Evolutionary conservation across 2,329 filamentous ascomycete species (phyloP).

Genomic region (Paecilomyces formosus): DNA sequence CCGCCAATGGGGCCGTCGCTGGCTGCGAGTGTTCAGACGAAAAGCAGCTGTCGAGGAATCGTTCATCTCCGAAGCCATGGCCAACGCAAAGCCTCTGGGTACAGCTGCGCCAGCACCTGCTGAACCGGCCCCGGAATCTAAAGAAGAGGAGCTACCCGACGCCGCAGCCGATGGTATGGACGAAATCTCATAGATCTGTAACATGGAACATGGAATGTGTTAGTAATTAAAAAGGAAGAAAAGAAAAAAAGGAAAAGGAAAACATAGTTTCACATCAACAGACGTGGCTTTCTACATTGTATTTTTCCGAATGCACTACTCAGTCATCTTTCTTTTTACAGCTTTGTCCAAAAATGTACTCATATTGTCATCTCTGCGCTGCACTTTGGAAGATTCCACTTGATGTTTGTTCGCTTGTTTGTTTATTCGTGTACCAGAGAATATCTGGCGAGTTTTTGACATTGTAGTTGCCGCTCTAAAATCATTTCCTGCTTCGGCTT

Average conservation of each 20-base stretch:
- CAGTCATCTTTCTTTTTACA: neutral
- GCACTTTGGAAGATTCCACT: neutral
- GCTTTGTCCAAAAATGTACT: neutral
- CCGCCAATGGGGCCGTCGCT: slow-evolving; percentile 73
- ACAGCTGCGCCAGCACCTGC: slow-evolving; percentile 21
- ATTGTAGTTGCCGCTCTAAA: too few species aligned
- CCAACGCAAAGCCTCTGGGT: slow-evolving; percentile 38
- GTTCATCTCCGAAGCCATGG: slow-evolving; percentile 50
- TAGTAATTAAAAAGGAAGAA: neutral
- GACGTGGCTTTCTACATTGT: neutral
- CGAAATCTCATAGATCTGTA: neutral
- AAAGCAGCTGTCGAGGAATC: slow-evolving; percentile 81
- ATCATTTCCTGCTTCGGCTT: too few species aligned
- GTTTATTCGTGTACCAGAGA: neutral
- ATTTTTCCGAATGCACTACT: neutral
- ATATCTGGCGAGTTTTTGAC: neutral
- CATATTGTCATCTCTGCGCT: neutral
- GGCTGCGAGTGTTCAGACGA: slow-evolving; percentile 76
- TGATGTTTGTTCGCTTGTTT: neutral
- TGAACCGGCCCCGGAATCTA: slow-evolving; percentile 5
- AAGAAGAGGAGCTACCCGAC: slow-evolving; percentile 3
- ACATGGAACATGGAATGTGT: neutral
- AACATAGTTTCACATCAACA: neutral
- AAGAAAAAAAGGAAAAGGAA: neutral
- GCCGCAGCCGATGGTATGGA: neutral